Percentiles rank a stretch among this genome's conserved stretches.
phyloP scores from a whole-genome alignment of 345 rosid species.

The Hypericum androsaemum region DNA sequence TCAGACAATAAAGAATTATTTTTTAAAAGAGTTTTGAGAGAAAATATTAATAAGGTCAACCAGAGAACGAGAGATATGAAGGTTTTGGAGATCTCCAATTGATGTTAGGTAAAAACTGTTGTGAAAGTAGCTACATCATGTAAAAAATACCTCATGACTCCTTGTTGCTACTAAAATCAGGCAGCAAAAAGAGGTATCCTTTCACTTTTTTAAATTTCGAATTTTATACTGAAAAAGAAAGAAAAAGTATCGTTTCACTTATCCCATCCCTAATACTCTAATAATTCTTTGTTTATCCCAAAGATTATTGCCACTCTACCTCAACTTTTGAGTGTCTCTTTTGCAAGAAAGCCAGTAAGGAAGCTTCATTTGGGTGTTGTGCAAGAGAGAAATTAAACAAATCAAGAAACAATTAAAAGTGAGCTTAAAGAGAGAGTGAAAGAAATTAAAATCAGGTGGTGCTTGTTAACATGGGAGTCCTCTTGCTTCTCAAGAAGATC shows the following conservation, averaged over 20 bases:
- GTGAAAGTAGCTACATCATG: too few relatives aligned
- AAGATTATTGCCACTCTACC: neutral
- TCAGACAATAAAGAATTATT: too few relatives aligned
- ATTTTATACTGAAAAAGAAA: conserved; percentile 22
- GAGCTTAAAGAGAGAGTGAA: conserved; percentile 4
- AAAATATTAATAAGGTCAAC: too few relatives aligned
- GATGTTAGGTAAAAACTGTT: too few relatives aligned
- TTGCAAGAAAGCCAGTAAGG: conserved; percentile 1
- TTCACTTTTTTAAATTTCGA: conserved; percentile 29
- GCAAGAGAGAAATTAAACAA: neutral
- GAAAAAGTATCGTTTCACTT: neutral
- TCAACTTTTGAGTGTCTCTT: neutral
- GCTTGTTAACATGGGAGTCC: conserved; percentile 14
- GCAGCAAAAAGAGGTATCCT: conserved; percentile 1
- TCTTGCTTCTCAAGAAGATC: conserved; percentile 28
- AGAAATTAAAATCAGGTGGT: neutral
- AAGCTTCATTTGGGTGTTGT: conserved; percentile 14
- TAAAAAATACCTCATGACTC: too few relatives aligned
- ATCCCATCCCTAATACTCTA: conserved; percentile 19
- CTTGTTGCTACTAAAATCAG: too few relatives aligned
- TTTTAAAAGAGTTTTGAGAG: too few relatives aligned
- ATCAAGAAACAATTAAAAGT: neutral
- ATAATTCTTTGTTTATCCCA: conserved; percentile 8
- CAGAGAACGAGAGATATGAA: too few relatives aligned
- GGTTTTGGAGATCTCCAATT: too few relatives aligned